phyloP scores from a whole-genome alignment of 148 eudicot species.

The Hydrangea macrophylla region DNA sequence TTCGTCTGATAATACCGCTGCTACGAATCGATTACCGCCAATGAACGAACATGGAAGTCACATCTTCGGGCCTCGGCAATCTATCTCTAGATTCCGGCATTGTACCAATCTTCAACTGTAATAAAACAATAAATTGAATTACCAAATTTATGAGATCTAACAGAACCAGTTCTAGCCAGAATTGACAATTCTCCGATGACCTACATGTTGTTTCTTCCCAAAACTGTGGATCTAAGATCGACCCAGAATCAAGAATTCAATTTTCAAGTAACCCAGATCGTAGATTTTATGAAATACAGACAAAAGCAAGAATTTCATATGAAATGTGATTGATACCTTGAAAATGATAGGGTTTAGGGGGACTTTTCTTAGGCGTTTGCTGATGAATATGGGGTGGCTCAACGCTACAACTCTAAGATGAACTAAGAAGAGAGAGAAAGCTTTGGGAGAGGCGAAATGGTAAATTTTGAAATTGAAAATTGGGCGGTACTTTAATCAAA shows the following conservation, averaged over 20 bases:
- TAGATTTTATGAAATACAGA: background rate
- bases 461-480: conserved; percentile 25
- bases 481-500: conserved; percentile 22
- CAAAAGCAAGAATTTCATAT: background rate
- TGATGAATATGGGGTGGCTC: background rate
- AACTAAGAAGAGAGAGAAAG: conserved; percentile 10
- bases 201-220: background rate
- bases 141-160: background rate
- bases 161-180: too few relatives aligned
- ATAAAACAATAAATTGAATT: background rate
- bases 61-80: conserved; percentile 52
- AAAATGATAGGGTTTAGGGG: background rate
- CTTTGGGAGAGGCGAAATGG: conserved; percentile 26
- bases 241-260: background rate
- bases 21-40: conserved; percentile 23
- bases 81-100: conserved; percentile 77
- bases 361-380: background rate
- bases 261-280: too few relatives aligned
- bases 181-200: too few relatives aligned
- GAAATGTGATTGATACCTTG: conserved; percentile 2
- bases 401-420: background rate
- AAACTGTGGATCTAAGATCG: background rate
- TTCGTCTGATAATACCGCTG: conserved; percentile 37
- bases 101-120: conserved; percentile 10
- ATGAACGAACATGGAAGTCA: conserved; percentile 25